Conservation (phyloP, 495 filamentous ascomycete genomes). For the Hyaloscypha variabilis region DNA sequence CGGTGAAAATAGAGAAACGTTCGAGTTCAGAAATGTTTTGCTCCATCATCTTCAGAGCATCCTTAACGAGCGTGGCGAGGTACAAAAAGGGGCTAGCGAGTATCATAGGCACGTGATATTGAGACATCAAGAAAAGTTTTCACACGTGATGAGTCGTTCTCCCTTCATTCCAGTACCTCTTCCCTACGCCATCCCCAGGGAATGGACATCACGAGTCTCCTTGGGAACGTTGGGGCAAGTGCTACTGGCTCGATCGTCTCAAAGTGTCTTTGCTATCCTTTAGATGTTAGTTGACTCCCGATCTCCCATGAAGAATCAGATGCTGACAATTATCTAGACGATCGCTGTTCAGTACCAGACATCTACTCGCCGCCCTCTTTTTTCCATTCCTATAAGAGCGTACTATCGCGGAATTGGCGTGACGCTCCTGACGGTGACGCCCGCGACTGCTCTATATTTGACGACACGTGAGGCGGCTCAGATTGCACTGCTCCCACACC, state of each 20-base stretch:
- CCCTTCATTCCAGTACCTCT: not conserved
- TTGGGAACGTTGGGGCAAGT: constrained; percentile 26
- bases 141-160: not conserved
- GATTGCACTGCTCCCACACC: constrained; percentile 23
- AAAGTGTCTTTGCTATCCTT: constrained; percentile 12
- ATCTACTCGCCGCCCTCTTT: constrained; percentile 15
- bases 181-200: constrained; percentile 9
- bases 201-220: constrained; percentile 23
- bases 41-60: too few relatives aligned
- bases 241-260: constrained; percentile 22
- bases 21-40: too few relatives aligned
- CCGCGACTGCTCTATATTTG: constrained; percentile 20
- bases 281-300: not conserved
- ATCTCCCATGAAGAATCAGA: not conserved
- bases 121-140: not conserved
- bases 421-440: constrained; percentile 23
- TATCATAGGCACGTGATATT: not conserved
- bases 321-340: not conserved
- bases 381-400: constrained; percentile 17
- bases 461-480: constrained; percentile 23
- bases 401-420: constrained; percentile 25
- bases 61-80: too few relatives aligned
- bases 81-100: too few relatives aligned
- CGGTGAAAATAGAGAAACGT: too few relatives aligned
- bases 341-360: constrained; percentile 23